phyloP scores from a whole-genome alignment of 139 green algal genomes.

The Trebouxia sp. region DNA sequence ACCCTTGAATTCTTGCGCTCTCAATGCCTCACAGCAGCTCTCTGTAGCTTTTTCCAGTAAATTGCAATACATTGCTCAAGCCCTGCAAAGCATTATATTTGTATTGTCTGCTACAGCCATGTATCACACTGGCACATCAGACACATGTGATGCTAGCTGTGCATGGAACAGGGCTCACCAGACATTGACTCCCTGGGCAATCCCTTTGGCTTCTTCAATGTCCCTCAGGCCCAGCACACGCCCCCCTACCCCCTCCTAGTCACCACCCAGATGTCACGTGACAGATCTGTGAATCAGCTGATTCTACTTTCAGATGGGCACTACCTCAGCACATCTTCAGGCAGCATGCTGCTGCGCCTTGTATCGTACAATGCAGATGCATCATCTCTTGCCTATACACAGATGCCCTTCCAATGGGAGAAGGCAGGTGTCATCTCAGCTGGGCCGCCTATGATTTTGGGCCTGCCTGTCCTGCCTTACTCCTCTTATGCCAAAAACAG shows the following conservation, averaged over 20 bases:
- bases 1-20: too few species aligned
- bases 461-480: background rate
- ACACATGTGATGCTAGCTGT: too few species aligned
- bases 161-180: background rate
- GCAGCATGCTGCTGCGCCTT: background rate
- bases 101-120: too few species aligned
- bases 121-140: too few species aligned
- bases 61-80: too few species aligned
- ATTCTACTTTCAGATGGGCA: background rate
- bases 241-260: conserved; percentile 19
- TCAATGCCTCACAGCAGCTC: too few species aligned
- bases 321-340: background rate
- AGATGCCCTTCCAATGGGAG: background rate
- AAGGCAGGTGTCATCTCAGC: background rate
- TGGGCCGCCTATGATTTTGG: background rate
- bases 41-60: too few species aligned
- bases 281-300: background rate
- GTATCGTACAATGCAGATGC: conserved; percentile 11
- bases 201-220: background rate
- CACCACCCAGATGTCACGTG: conserved; percentile 15
- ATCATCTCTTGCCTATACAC: background rate
- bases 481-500: background rate
- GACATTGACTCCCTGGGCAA: background rate
- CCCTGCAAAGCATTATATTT: too few species aligned
- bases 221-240: background rate